Evolutionary conservation across 2,329 filamentous ascomycete genomes (phyloP), one percentile per base, ranked within the genome.

Genomic region (Verticillium klebahnii): DNA sequence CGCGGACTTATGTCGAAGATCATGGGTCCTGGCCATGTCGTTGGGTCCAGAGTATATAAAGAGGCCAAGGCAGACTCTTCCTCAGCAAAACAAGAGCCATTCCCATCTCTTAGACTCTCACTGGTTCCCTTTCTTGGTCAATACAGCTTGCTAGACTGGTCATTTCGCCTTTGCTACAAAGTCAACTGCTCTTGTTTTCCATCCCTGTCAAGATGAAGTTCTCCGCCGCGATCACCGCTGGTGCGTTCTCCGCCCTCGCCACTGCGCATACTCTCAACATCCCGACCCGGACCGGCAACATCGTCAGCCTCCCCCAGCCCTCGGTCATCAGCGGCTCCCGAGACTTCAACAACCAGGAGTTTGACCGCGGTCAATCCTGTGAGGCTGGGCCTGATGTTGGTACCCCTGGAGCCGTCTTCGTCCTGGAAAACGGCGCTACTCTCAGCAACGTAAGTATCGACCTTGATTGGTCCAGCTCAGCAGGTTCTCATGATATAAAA

Each of bases 351-450:
- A 68, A 68, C 63, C 62, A 63, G 37, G 66, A 68, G 61, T 68
- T 63, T 37, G 66, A 68, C 61, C 65, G 66, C 7, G 66, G 66
- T 32, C 62, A 60, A 15, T 2, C 57, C n/a, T 68, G 65, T 52
- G 59, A 66, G 57, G 62, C 56, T 9, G 65, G 65, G 11, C 65
- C 50, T 31, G 66, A 67, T 58, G 65, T 62, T 2, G 64, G 66
- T 65, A 68, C 19, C 36, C 5, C 14, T 5, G 19, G n/a, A 60
- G 78, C 82, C 56, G 81, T 85, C 69, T 85, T 85, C 76, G 73
- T 81, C 63, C 73, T 85, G 59, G 74, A 79, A 69, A 73, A 77
- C 58, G 82, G 82, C 34, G 82, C 77, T 29, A 80, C 76, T 25
- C 71, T 84, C 34, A 78, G 76, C 65, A 84, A 84, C 67, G 81